Conservation (phyloP, 192 early-diverging fungal species). For the Piromyces finnis region DNA sequence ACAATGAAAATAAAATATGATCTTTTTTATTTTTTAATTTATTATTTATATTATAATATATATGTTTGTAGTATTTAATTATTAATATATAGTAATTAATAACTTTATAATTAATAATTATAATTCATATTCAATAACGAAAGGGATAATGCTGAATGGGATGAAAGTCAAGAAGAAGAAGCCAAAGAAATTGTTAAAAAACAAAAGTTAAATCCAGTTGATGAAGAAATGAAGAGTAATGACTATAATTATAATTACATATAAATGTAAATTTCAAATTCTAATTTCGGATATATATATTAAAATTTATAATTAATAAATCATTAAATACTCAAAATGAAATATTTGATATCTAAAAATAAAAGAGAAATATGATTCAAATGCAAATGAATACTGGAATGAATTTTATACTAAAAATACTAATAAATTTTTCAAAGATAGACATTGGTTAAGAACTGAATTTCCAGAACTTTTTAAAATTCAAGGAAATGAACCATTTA, state of each 20-base stretch:
- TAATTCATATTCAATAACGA: not conserved
- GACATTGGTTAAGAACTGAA: conserved; percentile 23
- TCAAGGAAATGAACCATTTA: conserved; percentile 11
- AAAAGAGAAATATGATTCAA: conserved; percentile 25
- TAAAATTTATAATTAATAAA: too few species aligned
- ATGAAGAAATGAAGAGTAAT: conserved; percentile 31
- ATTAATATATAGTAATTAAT: too few species aligned
- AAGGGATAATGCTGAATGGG: conserved; percentile 89
- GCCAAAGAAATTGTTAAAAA: conserved; percentile 55
- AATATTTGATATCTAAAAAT: too few species aligned
- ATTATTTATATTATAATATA: too few species aligned
- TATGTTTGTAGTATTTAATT: too few species aligned
- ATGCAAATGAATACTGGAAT: conserved; percentile 34
- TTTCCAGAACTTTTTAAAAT: conserved; percentile 4
- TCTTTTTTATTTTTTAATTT: too few species aligned
- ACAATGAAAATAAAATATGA: too few species aligned
- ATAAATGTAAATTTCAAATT: not conserved
- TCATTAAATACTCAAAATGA: too few species aligned
- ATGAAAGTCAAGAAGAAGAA: conserved; percentile 58
- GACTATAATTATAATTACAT: too few species aligned
- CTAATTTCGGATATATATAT: too few species aligned
- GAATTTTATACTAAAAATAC: conserved; percentile 33
- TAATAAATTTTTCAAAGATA: conserved; percentile 43
- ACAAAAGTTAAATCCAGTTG: conserved; percentile 54
- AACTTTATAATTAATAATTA: too few species aligned